phyloP scores from a whole-genome alignment of 139 green algal genomes.

The Asterochloris erici region DNA sequence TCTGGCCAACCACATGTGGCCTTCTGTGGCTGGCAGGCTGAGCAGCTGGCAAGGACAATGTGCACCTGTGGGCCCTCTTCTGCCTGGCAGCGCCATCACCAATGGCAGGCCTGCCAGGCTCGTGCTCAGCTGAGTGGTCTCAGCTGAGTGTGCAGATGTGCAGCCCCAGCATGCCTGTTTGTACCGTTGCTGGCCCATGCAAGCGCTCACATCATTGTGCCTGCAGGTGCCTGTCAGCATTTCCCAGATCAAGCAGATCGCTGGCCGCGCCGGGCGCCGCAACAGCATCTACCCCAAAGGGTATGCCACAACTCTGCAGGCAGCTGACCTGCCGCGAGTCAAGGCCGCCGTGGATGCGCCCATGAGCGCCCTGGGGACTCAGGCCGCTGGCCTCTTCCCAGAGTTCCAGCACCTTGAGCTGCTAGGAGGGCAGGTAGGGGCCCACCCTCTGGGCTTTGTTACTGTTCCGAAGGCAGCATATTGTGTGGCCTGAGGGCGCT shows the following conservation, averaged over 20 bases:
- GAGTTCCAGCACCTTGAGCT: slow-evolving; percentile 75
- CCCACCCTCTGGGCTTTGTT: neutral
- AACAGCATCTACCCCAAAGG: slow-evolving; percentile 25
- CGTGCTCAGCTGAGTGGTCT: too few species aligned
- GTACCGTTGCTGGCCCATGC: too few species aligned
- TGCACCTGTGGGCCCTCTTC: too few species aligned
- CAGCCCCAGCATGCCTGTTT: too few species aligned
- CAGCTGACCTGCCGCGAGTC: slow-evolving; percentile 6
- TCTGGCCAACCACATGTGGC: too few species aligned
- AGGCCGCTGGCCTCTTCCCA: slow-evolving; percentile 43
- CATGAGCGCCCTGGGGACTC: slow-evolving; percentile 27
- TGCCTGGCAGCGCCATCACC: too few species aligned
- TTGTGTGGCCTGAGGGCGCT: neutral
- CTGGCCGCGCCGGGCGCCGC: slow-evolving; percentile 42
- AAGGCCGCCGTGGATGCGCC: slow-evolving; percentile 27
- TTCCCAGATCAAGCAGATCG: slow-evolving; percentile 71
- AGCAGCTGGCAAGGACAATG: too few species aligned
- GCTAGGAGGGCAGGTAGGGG: slow-evolving; percentile 35
- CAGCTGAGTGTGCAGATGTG: too few species aligned
- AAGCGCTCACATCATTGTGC: too few species aligned
- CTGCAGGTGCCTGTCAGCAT: slow-evolving; percentile 17
- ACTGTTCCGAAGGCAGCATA: too few species aligned
- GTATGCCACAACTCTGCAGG: neutral
- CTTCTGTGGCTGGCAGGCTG: too few species aligned
- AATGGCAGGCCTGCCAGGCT: too few species aligned